phyloP scores from a whole-genome alignment of 345 rosid species.

The Lepidium didymum region DNA sequence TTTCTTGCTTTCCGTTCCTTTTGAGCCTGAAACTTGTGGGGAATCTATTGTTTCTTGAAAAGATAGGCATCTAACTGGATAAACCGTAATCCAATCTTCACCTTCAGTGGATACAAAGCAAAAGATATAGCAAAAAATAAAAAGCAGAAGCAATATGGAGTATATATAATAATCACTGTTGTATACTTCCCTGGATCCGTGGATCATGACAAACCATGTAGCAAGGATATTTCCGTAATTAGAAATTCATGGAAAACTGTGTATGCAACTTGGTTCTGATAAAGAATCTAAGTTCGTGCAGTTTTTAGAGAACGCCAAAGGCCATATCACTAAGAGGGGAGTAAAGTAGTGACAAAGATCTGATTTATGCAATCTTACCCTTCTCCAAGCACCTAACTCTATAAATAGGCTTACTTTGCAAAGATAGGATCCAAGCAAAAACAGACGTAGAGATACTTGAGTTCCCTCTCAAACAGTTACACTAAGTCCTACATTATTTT shows the following conservation, averaged over 20 bases:
- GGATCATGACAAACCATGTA: constrained; percentile 17
- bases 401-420: constrained; percentile 23
- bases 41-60: constrained; percentile 28
- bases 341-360: constrained; percentile 27
- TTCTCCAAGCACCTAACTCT: constrained; percentile 5
- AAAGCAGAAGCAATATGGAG: background rate
- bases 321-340: constrained; percentile 21
- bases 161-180: constrained; percentile 5
- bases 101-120: constrained; percentile 25
- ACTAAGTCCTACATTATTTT: constrained; percentile 2
- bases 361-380: constrained; percentile 14
- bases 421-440: background rate
- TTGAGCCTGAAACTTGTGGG: constrained; percentile 27
- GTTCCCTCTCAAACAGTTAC: background rate
- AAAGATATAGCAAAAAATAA: constrained; percentile 10
- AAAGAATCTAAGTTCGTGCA: constrained; percentile 15
- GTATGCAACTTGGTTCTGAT: constrained; percentile 26
- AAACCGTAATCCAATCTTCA: constrained; percentile 24
- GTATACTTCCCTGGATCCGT: constrained; percentile 5
- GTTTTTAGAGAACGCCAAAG: constrained; percentile 27
- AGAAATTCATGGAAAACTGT: constrained; percentile 17
- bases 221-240: constrained; percentile 16
- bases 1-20: constrained; percentile 20
- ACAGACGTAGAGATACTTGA: constrained; percentile 8
- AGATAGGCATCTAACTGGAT: constrained; percentile 31